These are phyloP conservation scores for Mycena venus DNA, from an alignment of 768 basidiomycete genomes.

Conservation along the genomic window DNA sequence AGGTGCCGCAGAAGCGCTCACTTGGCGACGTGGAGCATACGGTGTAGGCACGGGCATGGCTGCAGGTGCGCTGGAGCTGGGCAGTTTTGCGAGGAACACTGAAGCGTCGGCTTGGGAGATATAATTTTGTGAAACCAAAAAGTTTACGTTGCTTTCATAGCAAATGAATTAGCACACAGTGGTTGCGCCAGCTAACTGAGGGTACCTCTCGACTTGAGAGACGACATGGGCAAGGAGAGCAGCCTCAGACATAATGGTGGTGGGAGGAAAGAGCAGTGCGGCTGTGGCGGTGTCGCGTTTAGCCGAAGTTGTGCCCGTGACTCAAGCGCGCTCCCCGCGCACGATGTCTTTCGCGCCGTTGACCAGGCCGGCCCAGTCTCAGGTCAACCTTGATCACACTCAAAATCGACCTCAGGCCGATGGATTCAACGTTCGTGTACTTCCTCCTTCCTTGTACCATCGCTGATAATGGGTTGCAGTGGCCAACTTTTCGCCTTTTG, in stretches of 20 bases:
- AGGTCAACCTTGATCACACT: conserved; percentile 53
- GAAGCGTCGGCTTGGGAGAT: conserved; percentile 64
- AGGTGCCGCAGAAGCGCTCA: conserved; percentile 35
- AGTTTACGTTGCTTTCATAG: conserved; percentile 61
- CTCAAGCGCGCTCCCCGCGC: background rate
- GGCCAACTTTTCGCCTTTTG: conserved; percentile 61
- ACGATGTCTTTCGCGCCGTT: conserved; percentile 56
- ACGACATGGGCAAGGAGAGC: conserved; percentile 73
- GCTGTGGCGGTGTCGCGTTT: background rate
- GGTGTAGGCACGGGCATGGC: conserved; percentile 26
- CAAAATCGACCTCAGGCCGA: conserved; percentile 55
- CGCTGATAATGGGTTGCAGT: conserved; percentile 48
- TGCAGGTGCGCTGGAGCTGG: conserved; percentile 40
- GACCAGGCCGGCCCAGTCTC: conserved; percentile 49
- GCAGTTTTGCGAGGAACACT: conserved; percentile 63
- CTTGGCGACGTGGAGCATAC: conserved; percentile 21
- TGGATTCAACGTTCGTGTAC: conserved; percentile 58
- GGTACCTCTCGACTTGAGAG: conserved; percentile 61
- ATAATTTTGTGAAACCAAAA: conserved; percentile 68
- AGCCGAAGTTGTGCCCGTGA: background rate
- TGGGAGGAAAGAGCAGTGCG: background rate
- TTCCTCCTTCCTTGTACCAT: conserved; percentile 13
- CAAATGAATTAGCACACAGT: background rate
- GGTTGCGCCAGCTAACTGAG: too few relatives aligned
- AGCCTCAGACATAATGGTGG: conserved; percentile 34